A percentile compares a stretch with the other conserved stretches of the same genome.
Evolutionary conservation across 2,329 filamentous ascomycete species (phyloP).

Genomic region (Chaetomiaceae sp.): DNA sequence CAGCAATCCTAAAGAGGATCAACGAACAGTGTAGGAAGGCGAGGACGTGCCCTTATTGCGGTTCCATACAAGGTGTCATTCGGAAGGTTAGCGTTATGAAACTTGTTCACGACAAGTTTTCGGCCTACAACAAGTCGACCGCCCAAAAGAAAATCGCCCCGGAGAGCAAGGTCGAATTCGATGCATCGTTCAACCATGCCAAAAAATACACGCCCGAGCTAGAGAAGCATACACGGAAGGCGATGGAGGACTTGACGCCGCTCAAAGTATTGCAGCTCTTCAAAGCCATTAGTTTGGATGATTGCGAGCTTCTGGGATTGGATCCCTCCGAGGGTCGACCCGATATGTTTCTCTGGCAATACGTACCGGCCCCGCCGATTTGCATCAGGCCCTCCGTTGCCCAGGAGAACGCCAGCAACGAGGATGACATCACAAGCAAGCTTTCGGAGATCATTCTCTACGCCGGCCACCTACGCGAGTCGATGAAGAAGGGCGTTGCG

Average conservation of each 20-base stretch:
- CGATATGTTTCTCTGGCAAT: conserved; percentile 98
- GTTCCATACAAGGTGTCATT: conserved; percentile 81
- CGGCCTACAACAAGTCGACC: conserved; percentile 81
- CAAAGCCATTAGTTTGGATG: conserved; percentile 75
- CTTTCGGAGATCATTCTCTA: conserved; percentile 95
- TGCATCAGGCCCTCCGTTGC: conserved; percentile 91
- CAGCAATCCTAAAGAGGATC: conserved; percentile 81
- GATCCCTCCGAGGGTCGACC: conserved; percentile 82
- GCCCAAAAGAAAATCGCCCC: conserved; percentile 80
- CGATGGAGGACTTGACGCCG: conserved; percentile 90
- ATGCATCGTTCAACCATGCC: conserved; percentile 77
- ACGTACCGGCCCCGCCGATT: conserved; percentile 86
- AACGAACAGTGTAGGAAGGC: conserved; percentile 86
- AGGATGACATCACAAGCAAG: conserved; percentile 95
- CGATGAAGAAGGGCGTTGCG: conserved; percentile 75
- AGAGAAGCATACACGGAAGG: conserved; percentile 87
- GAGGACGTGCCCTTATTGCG: conserved; percentile 76
- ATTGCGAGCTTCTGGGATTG: conserved; percentile 88
- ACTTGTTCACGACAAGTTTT: conserved; percentile 89
- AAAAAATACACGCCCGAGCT: conserved; percentile 75
- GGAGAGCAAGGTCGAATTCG: conserved; percentile 75
- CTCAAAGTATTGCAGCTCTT: conserved; percentile 86
- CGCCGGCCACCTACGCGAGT: conserved; percentile 79
- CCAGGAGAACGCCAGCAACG: conserved; percentile 88
- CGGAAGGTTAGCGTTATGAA: conserved; percentile 91